Conservation (phyloP, 441 rosid species). For the Erysimum cheiri region DNA sequence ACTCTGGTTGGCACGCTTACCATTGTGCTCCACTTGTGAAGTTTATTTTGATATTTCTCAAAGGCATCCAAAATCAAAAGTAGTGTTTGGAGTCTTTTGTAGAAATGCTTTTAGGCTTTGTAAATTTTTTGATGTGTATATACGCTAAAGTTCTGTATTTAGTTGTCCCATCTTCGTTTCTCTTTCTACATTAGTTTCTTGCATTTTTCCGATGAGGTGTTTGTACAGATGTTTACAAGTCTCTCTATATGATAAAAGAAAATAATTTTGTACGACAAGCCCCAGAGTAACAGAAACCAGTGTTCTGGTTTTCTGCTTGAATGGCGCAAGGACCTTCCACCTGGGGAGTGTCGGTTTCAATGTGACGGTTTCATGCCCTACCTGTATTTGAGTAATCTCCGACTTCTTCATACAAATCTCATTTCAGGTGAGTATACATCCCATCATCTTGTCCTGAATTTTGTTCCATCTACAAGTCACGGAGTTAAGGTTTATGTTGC, state of each 20-base stretch:
- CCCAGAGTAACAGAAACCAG: neutral
- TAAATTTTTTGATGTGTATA: constrained; percentile 21
- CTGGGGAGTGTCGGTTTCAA: neutral
- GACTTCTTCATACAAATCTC: neutral
- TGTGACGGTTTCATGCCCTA: constrained; percentile 9
- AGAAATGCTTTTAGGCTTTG: constrained; percentile 6
- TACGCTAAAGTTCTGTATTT: constrained; percentile 5
- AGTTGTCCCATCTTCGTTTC: neutral
- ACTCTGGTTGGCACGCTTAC: constrained; percentile 14
- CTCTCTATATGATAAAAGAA: neutral
- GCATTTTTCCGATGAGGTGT: neutral
- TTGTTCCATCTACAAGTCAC: neutral
- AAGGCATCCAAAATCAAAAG: constrained; percentile 11
- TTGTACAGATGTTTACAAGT: constrained; percentile 3
- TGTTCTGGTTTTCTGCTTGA: constrained; percentile 5
- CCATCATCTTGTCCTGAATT: neutral
- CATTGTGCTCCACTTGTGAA: constrained; percentile 27
- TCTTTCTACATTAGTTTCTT: neutral
- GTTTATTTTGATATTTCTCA: neutral
- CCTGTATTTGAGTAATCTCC: neutral
- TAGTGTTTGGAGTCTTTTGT: constrained; percentile 25
- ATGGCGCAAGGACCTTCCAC: neutral
- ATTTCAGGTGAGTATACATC: neutral
- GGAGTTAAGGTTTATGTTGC: neutral
- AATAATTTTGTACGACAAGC: neutral